Base-by-base conservation (phyloP, 108 stramenopile species). In the Epithemia pelagica region DNA sequence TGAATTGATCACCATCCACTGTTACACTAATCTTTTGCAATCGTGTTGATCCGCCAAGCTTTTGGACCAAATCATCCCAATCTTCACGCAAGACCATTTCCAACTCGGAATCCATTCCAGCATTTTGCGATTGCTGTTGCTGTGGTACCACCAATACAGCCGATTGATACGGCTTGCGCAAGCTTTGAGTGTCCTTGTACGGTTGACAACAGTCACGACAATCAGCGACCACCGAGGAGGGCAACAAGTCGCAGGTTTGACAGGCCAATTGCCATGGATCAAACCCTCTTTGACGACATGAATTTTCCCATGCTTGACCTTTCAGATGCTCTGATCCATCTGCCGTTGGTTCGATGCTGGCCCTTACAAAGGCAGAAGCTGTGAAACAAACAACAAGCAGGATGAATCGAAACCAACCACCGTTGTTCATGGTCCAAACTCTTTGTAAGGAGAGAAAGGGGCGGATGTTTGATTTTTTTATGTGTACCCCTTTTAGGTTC, bases 251-350 rank as follows among this genome's bases (percentile, higher is more conserved):
- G 21, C 56, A 58, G 7, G 56, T 58, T 27, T 23, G 22, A n/a
- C 56, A 58, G 26, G 56, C 56, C 56, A 58, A n/a, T 58, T 58
- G 56, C 15, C 15, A 58, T 26, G 56, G 56, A 58, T 58, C 56
- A 23, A 23, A 58, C 7, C 56, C 56, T 19, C 26, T 7, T 27
- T 23, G 25, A 7, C 56, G 56, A 58, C 56, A 58, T 58, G 7
- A 7, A 5, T 23, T 7, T 8, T 7, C 26, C 56, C 56, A 58
- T 23, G 7, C 56, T 21, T 46, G 37, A 46, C 37, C 37, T n/a
- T n/a, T n/a, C n/a, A n/a, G n/a, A n/a, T n/a, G n/a, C n/a, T n/a
- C n/a, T n/a, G n/a, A n/a, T n/a, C n/a, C n/a, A n/a, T n/a, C n/a
- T n/a, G n/a, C n/a, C n/a, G n/a, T n/a, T n/a, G n/a, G n/a, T n/a